Evolutionary conservation across 1,284 basidiomycete genomes (phyloP).

Genomic region (Trichosporon inkin): DNA sequence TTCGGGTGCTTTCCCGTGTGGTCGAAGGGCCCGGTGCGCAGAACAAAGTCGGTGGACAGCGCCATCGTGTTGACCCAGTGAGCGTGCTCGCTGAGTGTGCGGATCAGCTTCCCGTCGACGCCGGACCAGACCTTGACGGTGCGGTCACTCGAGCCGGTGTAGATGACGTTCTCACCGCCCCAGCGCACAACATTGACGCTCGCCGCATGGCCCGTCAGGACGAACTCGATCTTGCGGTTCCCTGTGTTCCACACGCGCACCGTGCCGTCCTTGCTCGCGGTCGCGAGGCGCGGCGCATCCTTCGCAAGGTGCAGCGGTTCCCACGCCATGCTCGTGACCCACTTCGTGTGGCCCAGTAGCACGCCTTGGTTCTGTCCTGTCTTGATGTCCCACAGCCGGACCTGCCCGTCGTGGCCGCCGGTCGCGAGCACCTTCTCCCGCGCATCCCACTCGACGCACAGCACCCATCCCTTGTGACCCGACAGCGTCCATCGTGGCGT

Average conservation of each 20-base stretch:
- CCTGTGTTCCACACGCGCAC: constrained; percentile 86
- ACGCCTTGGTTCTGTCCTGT: constrained; percentile 78
- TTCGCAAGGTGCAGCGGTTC: constrained; percentile 80
- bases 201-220: constrained; percentile 88
- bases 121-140: constrained; percentile 94
- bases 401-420: constrained; percentile 84
- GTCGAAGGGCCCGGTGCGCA: constrained; percentile 93
- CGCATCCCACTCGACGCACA: constrained; percentile 96
- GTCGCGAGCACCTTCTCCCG: constrained; percentile 85
- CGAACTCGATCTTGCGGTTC: constrained; percentile 70
- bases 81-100: constrained; percentile 85
- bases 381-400: constrained; percentile 84
- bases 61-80: constrained; percentile 98
- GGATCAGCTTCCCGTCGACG: constrained; percentile 60
- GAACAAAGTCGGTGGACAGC: constrained; percentile 89
- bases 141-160: constrained; percentile 89
- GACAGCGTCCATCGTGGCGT: constrained; percentile 80
- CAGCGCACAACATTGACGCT: constrained; percentile 93
- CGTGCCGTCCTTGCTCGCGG: constrained; percentile 92
- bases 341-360: constrained; percentile 88
- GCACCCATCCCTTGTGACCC: constrained; percentile 92
- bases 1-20: constrained; percentile 70
- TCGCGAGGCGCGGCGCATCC: constrained; percentile 82
- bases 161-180: constrained; percentile 86
- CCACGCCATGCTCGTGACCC: constrained; percentile 95